phyloP scores from a whole-genome alignment of 148 eudicot genomes.

The Limonium bicolor region DNA sequence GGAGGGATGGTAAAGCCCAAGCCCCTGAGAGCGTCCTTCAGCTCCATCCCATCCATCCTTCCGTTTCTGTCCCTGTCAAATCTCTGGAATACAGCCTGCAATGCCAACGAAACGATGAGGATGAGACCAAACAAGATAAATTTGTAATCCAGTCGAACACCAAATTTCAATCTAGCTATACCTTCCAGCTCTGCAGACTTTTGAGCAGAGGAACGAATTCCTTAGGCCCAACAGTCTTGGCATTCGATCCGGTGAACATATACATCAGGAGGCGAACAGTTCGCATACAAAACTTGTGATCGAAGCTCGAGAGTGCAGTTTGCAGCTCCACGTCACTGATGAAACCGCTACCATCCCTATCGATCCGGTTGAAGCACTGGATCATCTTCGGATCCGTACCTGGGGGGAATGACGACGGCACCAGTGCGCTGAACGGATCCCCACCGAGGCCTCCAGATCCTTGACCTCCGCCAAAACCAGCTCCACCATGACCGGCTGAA shows the following conservation, averaged over 20 bases:
- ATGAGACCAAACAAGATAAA: too few species aligned
- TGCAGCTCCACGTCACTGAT: slow-evolving; percentile 13
- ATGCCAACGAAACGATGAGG: too few species aligned
- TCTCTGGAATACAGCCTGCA: neutral
- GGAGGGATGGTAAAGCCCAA: neutral
- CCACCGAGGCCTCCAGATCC: neutral
- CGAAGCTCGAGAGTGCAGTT: slow-evolving; percentile 8
- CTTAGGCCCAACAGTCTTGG: slow-evolving; percentile 1
- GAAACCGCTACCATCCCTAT: slow-evolving; percentile 11
- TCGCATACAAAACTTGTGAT: slow-evolving; percentile 11
- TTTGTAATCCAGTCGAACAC: too few species aligned
- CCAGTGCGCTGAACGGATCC: slow-evolving; percentile 11
- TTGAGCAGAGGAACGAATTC: slow-evolving; percentile 6
- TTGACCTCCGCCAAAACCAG: neutral
- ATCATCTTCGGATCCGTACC: slow-evolving; percentile 11
- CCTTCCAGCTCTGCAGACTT: slow-evolving; percentile 13
- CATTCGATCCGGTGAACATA: slow-evolving; percentile 10
- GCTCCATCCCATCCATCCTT: slow-evolving; percentile 1
- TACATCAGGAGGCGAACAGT: slow-evolving; percentile 16
- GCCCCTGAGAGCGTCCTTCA: slow-evolving; percentile 1
- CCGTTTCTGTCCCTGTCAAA: slow-evolving; percentile 2
- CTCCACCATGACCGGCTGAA: neutral
- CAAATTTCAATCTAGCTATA: neutral
- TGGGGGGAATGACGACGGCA: slow-evolving; percentile 12
- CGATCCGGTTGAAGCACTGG: slow-evolving; percentile 13